Evolutionary conservation across 164 flowering plant genomes (phyloP), one percentile per base, ranked within the genome.

Genomic region (Stephania yunnanensis): DNA sequence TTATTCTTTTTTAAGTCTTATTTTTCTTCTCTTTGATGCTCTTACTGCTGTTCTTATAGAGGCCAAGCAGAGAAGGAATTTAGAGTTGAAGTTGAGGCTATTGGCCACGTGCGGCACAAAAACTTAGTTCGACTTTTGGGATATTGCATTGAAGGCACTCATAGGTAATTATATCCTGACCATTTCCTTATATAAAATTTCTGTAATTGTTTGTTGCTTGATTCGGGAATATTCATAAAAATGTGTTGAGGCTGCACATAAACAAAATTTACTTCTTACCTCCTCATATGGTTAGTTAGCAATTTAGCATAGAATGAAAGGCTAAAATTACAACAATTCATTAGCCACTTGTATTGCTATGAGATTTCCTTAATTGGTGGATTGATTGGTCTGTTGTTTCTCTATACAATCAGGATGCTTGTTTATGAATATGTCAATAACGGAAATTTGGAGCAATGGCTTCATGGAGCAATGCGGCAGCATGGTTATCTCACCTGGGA

Each of bases 41-140:
- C 63, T 71, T 8, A 3, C 29, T 83, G 10, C 66, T 75, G 76
- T 64, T 65, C 70, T 64, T 81, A n/a, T 75, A 93, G 97, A 53
- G 98, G 98, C 42, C 98, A 94, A 82, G 98, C 97, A 44, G 98
- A 94, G 80, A 94, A 87, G 81, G 97, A 94, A 83, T 94, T 92
- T 64, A 88, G 92, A 76, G 95, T 90, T 69, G 98, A 94, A 84
- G 97, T 94, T 73, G 98, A 94, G 79, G 98, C 98, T 50, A 92
- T 94, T 73, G 98, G 97, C 50, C 93, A 94, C 81, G 94, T 92
- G 53, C 87, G 98, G 55, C 98, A 94, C 82, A 94, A 94, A 78
- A 92, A 94, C 78, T 84, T 94, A 68, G 98, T 94, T 80, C 84
- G 98, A 42, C 97, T 94, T 74, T 85, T 94, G 69, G 98, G 98